Evolutionary conservation across 202 grass and related monocot species (phyloP).

Genomic region (Setaria viridis): DNA sequence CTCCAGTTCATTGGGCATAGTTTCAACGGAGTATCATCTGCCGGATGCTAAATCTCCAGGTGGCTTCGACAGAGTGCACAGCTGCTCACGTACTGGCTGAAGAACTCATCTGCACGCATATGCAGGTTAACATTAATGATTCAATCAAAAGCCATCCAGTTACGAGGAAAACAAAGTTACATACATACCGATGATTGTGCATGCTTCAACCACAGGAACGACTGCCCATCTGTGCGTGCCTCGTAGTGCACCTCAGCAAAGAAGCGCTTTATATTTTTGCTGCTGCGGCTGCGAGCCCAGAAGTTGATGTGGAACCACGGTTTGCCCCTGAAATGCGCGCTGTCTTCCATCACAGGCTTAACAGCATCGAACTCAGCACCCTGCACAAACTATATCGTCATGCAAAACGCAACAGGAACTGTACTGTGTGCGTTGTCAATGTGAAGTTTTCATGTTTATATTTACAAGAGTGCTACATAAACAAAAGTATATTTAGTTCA

Average conservation of each 20-base stretch:
- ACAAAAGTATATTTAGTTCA: no score
- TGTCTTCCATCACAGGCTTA: not conserved
- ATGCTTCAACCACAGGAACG: not conserved
- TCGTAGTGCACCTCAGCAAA: constrained; percentile 24
- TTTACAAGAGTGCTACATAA: no score
- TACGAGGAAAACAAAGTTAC: not conserved
- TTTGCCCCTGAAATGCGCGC: not conserved
- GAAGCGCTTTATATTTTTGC: constrained; percentile 24
- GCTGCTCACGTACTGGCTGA: not conserved
- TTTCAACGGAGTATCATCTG: no score
- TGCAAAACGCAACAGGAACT: not conserved
- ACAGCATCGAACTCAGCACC: not conserved
- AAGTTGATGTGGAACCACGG: constrained; percentile 9
- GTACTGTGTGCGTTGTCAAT: no score
- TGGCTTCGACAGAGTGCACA: not conserved
- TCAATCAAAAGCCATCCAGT: no score
- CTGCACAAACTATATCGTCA: not conserved
- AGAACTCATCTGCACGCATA: constrained; percentile 8
- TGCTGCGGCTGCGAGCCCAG: constrained; percentile 12
- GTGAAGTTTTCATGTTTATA: no score
- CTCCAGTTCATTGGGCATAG: no score
- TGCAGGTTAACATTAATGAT: no score
- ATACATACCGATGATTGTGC: constrained; percentile 15
- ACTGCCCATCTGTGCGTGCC: not conserved
- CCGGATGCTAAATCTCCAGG: not conserved